These are phyloP conservation scores for Ophiosphaerella herpotricha DNA, from an alignment of 2,329 filamentous ascomycete genomes.

Conservation along the genomic window DNA sequence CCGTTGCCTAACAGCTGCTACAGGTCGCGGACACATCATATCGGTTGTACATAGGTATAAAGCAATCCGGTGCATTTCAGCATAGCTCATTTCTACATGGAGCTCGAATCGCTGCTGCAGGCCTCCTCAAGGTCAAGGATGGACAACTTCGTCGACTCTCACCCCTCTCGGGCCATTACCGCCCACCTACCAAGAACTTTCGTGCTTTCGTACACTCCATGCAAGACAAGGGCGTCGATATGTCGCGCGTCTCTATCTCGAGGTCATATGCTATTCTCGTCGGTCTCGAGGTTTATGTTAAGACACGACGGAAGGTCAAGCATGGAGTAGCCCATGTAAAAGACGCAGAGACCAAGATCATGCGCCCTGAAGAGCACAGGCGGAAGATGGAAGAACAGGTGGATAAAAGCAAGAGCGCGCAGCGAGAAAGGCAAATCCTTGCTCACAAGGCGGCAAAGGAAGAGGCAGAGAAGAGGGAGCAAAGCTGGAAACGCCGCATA, in stretches of 20 bases:
- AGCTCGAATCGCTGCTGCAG: slow-evolving; percentile 78
- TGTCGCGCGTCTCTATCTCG: slow-evolving; percentile 76
- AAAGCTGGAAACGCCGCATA: slow-evolving; percentile 35
- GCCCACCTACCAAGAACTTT: slow-evolving; percentile 82
- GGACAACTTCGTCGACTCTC: slow-evolving; percentile 76
- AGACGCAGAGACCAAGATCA: slow-evolving; percentile 62
- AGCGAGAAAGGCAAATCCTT: slow-evolving; percentile 62
- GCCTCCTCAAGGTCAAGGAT: slow-evolving; percentile 81
- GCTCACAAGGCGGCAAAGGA: slow-evolving; percentile 51
- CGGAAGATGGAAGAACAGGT: slow-evolving; percentile 53
- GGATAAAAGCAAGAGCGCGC: slow-evolving; percentile 65
- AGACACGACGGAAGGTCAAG: slow-evolving; percentile 69
- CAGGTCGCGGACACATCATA: slow-evolving; percentile 78
- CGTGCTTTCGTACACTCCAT: slow-evolving; percentile 77
- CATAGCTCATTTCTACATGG: slow-evolving; percentile 90
- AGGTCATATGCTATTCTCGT: slow-evolving; percentile 82
- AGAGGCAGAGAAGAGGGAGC: slow-evolving; percentile 46
- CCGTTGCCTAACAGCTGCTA: background rate
- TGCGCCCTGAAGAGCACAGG: slow-evolving; percentile 64
- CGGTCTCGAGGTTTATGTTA: slow-evolving; percentile 79
- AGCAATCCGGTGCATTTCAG: slow-evolving; percentile 85
- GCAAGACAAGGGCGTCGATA: slow-evolving; percentile 75
- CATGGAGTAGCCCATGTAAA: slow-evolving; percentile 55
- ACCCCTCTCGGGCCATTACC: slow-evolving; percentile 75
- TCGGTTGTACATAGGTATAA: slow-evolving; percentile 86